Percentiles rank a stretch among this genome's conserved stretches.
Conservation (phyloP, 495 filamentous ascomycete species). For the Melanomma pulvis-pyrius region DNA sequence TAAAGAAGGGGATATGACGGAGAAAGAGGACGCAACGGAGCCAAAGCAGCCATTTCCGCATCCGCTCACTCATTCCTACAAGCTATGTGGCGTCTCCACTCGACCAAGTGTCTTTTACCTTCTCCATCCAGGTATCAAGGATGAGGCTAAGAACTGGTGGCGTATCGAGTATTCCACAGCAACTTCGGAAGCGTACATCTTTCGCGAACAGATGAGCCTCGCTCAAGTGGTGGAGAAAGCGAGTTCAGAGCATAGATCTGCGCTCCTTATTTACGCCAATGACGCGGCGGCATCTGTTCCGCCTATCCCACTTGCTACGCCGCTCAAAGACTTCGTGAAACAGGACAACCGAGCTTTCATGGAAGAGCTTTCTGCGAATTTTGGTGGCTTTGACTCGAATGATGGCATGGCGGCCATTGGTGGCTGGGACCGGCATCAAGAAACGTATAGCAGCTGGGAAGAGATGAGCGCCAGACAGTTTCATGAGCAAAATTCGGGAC, state of each 20-base stretch:
- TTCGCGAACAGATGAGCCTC: slow-evolving; percentile 12
- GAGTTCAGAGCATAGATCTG: slow-evolving; percentile 22
- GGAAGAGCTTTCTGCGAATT: slow-evolving; percentile 12
- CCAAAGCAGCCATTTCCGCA: not conserved
- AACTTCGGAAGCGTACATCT: slow-evolving; percentile 13
- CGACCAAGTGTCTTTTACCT: slow-evolving; percentile 24
- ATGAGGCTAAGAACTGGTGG: slow-evolving; percentile 27
- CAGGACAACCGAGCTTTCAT: slow-evolving; percentile 28
- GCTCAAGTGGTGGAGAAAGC: slow-evolving; percentile 27
- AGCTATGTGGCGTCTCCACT: slow-evolving; percentile 31
- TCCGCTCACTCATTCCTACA: slow-evolving; percentile 7
- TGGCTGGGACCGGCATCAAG: slow-evolving; percentile 5
- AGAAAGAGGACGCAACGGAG: not conserved
- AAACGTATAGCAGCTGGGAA: slow-evolving; percentile 5
- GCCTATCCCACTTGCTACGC: slow-evolving; percentile 1
- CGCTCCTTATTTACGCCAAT: slow-evolving; percentile 38
- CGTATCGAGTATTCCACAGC: slow-evolving; percentile 26
- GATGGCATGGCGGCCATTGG: not conserved
- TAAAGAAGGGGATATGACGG: not conserved
- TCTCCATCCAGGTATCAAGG: slow-evolving; percentile 10
- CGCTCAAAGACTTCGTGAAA: slow-evolving; percentile 26
- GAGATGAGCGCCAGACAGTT: slow-evolving; percentile 13
- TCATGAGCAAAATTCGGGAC: slow-evolving; percentile 17
- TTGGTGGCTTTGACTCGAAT: not conserved
- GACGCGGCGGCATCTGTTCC: slow-evolving; percentile 17